Evolutionary conservation across 1,284 basidiomycete genomes (phyloP), one percentile per base, ranked within the genome.

Genomic region (Trichosporon sp.): DNA sequence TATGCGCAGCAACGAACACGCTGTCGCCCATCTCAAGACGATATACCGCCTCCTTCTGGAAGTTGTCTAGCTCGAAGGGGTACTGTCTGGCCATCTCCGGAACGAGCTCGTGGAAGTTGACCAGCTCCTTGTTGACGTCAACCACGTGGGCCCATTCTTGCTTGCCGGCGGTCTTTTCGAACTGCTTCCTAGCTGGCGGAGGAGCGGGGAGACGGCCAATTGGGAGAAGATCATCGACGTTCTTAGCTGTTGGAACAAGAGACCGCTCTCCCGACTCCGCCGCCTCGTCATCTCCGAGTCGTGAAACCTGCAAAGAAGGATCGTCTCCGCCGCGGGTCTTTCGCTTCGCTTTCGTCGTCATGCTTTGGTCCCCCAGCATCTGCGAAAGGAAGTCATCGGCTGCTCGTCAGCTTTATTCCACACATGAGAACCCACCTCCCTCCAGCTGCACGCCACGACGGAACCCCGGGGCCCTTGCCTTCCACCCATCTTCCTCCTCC

Each of bases 61-160:
- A 93, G 4, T 86, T 90, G 77, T 93, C 91, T 36, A 92, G 83
- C 75, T 91, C 88, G 79, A 93, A 93, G 9, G 90, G 90, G 78
- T 90, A 91, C 88, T 90, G 69, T 61, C 76, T 70, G 0, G 80
- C 80, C 78, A 80, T 80, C 60, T 81, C 80, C 0, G 80, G 80
- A 2, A 81, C 80, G 6, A 81, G 76, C 66, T 81, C 80, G 37
- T 79, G 66, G 69, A 81, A 81, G 75, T 98, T 97, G 27, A 84
- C 83, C 75, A 98, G 87, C 36, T 91, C 89, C 72, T 90, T 89
- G 73, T 92, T 93, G 69, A 97, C 87, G 76, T 99, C 92, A 14
- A 99, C 90, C 19, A 94, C 90, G 82, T 98, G 96, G 1, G 95
- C 96, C 96, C 96, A 99, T 70, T 98, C 93, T 60, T 92, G 88